These are phyloP conservation scores for Dendrocalamus sinicus DNA, from an alignment of 176 grass and related monocot genomes.

Conservation along the genomic window DNA sequence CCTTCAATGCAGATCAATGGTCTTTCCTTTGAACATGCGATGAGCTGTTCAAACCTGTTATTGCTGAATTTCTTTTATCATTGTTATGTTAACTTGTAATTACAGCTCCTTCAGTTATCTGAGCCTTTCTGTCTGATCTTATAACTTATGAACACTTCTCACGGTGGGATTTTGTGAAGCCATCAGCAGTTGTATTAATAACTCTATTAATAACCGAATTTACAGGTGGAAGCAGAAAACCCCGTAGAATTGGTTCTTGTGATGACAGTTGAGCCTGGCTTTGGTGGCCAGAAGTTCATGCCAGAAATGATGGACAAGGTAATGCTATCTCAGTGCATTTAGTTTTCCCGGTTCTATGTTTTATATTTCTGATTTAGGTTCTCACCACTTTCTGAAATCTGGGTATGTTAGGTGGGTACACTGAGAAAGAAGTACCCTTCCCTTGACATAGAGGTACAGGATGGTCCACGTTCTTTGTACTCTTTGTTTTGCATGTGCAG, in stretches of 20 bases:
- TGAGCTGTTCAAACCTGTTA: constrained; percentile 2
- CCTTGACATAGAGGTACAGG: constrained; percentile 86
- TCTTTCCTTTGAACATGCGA: background rate
- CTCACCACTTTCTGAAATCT: constrained; percentile 34
- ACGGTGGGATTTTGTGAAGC: background rate
- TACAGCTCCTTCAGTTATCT: background rate
- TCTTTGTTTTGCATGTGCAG: background rate
- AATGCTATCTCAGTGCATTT: background rate
- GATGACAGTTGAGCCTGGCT: constrained; percentile 98
- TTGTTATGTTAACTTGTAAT: background rate
- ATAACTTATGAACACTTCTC: background rate
- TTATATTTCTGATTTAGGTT: background rate
- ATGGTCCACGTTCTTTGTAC: background rate
- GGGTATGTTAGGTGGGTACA: constrained; percentile 58
- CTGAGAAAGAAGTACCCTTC: constrained; percentile 94
- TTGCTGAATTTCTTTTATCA: background rate
- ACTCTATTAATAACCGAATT: background rate
- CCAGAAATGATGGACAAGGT: constrained; percentile 99
- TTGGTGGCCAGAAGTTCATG: constrained; percentile 99
- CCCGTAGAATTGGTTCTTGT: constrained; percentile 93
- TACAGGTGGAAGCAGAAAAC: constrained; percentile 88
- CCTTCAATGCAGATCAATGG: background rate
- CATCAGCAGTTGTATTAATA: background rate
- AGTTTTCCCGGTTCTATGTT: background rate
- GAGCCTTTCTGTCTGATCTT: background rate